A percentile compares a stretch with the other conserved stretches of the same genome.
Evolutionary conservation across 257 asterid genomes (phyloP).

Genomic region (Rehmannia glutinosa): DNA sequence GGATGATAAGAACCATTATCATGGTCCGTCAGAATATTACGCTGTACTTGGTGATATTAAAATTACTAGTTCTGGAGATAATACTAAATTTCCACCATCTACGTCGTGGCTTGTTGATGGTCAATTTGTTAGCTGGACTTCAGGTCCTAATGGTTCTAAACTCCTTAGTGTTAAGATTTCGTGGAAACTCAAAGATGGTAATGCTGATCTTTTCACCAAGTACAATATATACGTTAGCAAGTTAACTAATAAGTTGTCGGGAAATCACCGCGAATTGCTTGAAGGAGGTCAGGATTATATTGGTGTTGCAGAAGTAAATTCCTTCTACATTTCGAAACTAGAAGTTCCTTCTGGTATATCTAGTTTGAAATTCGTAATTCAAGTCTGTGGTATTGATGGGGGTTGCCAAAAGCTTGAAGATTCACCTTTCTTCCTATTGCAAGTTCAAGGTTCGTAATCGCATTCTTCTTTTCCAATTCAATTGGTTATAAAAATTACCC

Average conservation of each 20-base stretch:
- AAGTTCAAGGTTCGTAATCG: slow-evolving; percentile 27
- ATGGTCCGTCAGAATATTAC: slow-evolving; percentile 35
- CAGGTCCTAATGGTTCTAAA: slow-evolving; percentile 37
- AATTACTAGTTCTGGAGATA: slow-evolving; percentile 21
- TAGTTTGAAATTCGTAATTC: slow-evolving; percentile 44
- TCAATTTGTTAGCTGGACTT: slow-evolving; percentile 33
- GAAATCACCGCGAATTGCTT: not conserved
- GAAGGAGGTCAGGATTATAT: slow-evolving; percentile 33
- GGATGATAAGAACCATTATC: too few relatives aligned
- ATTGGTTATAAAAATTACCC: not conserved
- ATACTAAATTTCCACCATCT: slow-evolving; percentile 42
- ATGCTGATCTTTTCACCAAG: slow-evolving; percentile 20
- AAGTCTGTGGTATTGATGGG: slow-evolving; percentile 46
- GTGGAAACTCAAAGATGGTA: slow-evolving; percentile 46
- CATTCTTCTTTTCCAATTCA: not conserved
- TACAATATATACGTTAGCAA: slow-evolving; percentile 49
- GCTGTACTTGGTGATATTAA: slow-evolving; percentile 60
- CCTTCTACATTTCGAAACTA: slow-evolving; percentile 46
- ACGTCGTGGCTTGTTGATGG: slow-evolving; percentile 47
- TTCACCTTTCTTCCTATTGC: slow-evolving; percentile 44
- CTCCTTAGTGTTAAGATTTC: slow-evolving; percentile 39
- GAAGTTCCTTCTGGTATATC: slow-evolving; percentile 35
- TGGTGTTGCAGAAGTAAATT: slow-evolving; percentile 47
- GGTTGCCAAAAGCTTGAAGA: slow-evolving; percentile 48
- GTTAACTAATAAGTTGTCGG: not conserved